phyloP scores from a whole-genome alignment of 257 asterid genomes.

The Solanum ahanhuiri region DNA sequence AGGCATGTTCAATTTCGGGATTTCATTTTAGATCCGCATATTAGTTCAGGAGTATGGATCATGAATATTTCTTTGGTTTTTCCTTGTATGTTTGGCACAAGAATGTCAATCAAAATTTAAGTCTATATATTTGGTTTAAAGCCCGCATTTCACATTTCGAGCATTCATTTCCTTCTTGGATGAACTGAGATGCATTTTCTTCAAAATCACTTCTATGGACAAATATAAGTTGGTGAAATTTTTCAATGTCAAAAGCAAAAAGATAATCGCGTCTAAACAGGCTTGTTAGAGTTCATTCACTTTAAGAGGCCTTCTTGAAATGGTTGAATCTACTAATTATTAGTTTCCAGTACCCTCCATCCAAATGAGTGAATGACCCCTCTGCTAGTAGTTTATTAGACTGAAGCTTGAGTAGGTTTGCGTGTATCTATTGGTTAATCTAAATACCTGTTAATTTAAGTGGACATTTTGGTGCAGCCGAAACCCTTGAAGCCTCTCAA shows the following conservation, averaged over 20 bases:
- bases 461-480: constrained; percentile 37
- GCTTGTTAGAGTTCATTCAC: not conserved
- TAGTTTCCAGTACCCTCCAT: not conserved
- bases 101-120: not conserved
- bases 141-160: not conserved
- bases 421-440: not conserved
- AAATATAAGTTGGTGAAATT: not conserved
- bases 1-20: not conserved
- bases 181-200: not conserved
- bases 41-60: not conserved
- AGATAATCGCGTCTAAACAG: not conserved
- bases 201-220: not conserved
- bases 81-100: not conserved
- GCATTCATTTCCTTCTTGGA: not conserved
- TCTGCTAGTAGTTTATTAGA: not conserved
- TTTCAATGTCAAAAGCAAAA: not conserved
- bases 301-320: not conserved
- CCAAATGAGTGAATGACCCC: not conserved
- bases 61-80: not conserved
- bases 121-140: not conserved
- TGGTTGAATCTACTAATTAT: not conserved
- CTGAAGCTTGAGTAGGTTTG: not conserved
- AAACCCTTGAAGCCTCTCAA: constrained; percentile 51
- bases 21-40: not conserved
- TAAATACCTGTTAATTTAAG: constrained; percentile 4